Base-by-base conservation (phyloP, 1,139 yeast genomes). In the Candida frijolesensis region DNA sequence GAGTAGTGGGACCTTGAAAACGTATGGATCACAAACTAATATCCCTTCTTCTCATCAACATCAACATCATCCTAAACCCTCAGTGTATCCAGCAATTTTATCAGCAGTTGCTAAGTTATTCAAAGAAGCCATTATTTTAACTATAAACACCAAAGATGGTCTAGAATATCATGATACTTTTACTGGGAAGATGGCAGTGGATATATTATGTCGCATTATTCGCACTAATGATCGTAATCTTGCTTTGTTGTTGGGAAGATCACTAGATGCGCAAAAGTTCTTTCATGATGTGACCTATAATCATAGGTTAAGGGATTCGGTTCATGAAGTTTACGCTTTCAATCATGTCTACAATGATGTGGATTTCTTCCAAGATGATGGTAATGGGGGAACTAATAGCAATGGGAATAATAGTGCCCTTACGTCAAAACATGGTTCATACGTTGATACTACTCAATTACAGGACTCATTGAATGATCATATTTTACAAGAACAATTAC, bases 211-310 rank as follows among this genome's bases (percentile, higher is more conserved):
- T 54, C 79, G 87, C 50, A 87, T 94, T 51, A 86, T 94, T 50
- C 78, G 96, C 57, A 92, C 97, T 2, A 88, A 91, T 14, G 99
- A 94, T 66, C 78, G 99, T 54, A 92, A 91, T 60, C 72, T 94
- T 63, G 98, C 98, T 0, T 72, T 94, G 45, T 72, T 94, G 45
- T 72, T 95, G 47, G 99, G 99, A 19, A 79, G 99, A 56, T 87
- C 98, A 0, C 74, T 94, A 54, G 99, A 94, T 69, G 96, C 97
- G 0, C 98, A 94, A 61, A 89, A 89, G 67, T 83, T 90, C 53
- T 91, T 94, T 68, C 97, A 91, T 64, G 99, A 94, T 70, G 98
- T 92, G 27, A 89, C 97, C 0, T 94, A 94, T 67, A 96, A 91
- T 60, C 98, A 92, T 65, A 76, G 97, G 48, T 76, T 94, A 50